Evolutionary conservation across 768 basidiomycete genomes (phyloP).

Genomic region (Podaxis sp.): DNA sequence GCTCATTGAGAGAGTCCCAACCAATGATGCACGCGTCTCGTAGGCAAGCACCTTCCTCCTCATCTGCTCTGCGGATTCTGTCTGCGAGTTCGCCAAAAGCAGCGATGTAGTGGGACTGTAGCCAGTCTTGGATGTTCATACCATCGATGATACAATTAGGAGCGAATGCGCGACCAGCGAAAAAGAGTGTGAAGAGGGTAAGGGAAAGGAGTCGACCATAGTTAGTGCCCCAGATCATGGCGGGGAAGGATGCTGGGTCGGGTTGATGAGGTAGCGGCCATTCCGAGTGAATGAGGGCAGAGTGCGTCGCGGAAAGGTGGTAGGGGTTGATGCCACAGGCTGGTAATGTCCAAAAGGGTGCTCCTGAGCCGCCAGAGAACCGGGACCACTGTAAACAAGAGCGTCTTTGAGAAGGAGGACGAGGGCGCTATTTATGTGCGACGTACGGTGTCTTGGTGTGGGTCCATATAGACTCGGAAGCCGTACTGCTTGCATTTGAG

Average conservation of each 20-base stretch:
- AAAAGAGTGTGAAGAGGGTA: slow-evolving; percentile 94
- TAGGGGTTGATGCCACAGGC: slow-evolving; percentile 91
- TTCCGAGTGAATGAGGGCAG: slow-evolving; percentile 87
- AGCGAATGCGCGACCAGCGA: slow-evolving; percentile 85
- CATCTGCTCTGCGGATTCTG: slow-evolving; percentile 47
- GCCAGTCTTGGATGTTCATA: slow-evolving; percentile 88
- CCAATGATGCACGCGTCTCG: slow-evolving; percentile 90
- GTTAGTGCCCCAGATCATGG: slow-evolving; percentile 98
- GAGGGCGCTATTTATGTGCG: not conserved
- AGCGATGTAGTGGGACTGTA: slow-evolving; percentile 73
- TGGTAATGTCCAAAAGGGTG: slow-evolving; percentile 89
- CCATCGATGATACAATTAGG: slow-evolving; percentile 90
- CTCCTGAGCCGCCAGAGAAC: slow-evolving; percentile 92
- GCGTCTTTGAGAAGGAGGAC: not conserved
- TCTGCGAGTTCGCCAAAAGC: slow-evolving; percentile 79
- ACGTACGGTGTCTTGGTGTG: slow-evolving; percentile 93
- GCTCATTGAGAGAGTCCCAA: slow-evolving; percentile 97
- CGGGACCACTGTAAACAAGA: slow-evolving; percentile 78
- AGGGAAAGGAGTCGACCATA: slow-evolving; percentile 87
- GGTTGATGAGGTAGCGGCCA: slow-evolving; percentile 66
- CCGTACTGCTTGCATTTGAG: slow-evolving; percentile 90
- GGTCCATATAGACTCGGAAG: slow-evolving; percentile 90
- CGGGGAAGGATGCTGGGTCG: slow-evolving; percentile 74
- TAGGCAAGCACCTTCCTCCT: slow-evolving; percentile 61
- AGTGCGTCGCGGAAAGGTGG: slow-evolving; percentile 81